These are phyloP conservation scores for Piromyces sp. DNA, from an alignment of 192 early-diverging fungal genomes.

Conservation along the genomic window DNA sequence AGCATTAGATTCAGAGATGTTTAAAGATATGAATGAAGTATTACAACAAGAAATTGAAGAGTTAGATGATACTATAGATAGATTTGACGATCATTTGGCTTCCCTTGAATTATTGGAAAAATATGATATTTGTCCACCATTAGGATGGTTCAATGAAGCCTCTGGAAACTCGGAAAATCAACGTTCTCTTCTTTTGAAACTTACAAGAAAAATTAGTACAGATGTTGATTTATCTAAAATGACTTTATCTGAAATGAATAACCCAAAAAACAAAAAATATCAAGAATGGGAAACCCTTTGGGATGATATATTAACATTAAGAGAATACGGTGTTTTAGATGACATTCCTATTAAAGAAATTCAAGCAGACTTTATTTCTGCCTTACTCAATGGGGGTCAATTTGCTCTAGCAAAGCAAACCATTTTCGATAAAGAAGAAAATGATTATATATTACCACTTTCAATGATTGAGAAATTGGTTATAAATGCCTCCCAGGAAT, in stretches of 20 bases:
- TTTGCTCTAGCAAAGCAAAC: slow-evolving; percentile 34
- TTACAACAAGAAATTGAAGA: slow-evolving; percentile 3
- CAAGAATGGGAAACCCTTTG: slow-evolving; percentile 47
- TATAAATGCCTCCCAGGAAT: slow-evolving; percentile 49
- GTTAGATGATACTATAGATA: slow-evolving; percentile 13
- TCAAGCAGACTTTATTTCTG: slow-evolving; percentile 36
- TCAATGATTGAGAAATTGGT: slow-evolving; percentile 37
- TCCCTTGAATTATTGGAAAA: slow-evolving; percentile 37
- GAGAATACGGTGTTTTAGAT: slow-evolving; percentile 29
- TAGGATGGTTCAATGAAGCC: slow-evolving; percentile 40
- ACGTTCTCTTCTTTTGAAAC: slow-evolving; percentile 32
- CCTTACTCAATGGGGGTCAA: slow-evolving; percentile 35
- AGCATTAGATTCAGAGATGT: not conserved
- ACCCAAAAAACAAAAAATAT: slow-evolving; percentile 31
- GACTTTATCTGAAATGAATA: slow-evolving; percentile 27
- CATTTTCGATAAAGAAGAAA: slow-evolving; percentile 18
- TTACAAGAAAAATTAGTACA: not conserved
- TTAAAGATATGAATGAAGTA: not conserved
- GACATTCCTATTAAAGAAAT: slow-evolving; percentile 31
- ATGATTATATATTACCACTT: slow-evolving; percentile 10
- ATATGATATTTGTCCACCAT: slow-evolving; percentile 31
- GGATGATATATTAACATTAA: slow-evolving; percentile 40
- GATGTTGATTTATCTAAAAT: slow-evolving; percentile 9
- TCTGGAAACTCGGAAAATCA: slow-evolving; percentile 19
- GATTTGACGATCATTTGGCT: slow-evolving; percentile 37